Conservation (phyloP, 352 stramenopile species). For the Pythium vanterpoolii region DNA sequence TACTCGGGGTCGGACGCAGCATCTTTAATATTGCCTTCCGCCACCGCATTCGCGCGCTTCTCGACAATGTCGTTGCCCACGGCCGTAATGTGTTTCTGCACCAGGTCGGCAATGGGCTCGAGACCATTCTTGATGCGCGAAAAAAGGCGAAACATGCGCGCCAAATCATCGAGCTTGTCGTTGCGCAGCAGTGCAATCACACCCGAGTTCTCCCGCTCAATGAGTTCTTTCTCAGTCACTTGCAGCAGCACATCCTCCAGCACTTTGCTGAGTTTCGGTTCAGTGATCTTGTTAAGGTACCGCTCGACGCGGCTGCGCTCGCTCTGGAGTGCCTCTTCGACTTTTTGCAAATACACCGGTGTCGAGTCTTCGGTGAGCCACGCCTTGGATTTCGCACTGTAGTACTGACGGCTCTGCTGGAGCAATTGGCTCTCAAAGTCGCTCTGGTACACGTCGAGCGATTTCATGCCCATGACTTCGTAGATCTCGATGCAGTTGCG, state of each 20-base stretch:
- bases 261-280: conserved; percentile 93
- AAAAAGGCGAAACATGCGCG: conserved; percentile 98
- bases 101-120: conserved; percentile 95
- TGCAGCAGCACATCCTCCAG: conserved; percentile 95
- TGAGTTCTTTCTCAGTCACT: conserved; percentile 92
- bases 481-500: conserved; percentile 98
- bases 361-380: conserved; percentile 98
- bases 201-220: conserved; percentile 97
- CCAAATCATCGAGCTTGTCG: conserved; percentile 96
- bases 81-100: conserved; percentile 94
- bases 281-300: conserved; percentile 96
- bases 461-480: conserved; percentile 97
- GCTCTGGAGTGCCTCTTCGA: conserved; percentile 77
- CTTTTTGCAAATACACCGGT: conserved; percentile 97
- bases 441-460: conserved; percentile 94
- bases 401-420: conserved; percentile 91
- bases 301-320: conserved; percentile 88
- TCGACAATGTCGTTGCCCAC: conserved; percentile 88
- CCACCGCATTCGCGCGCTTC: conserved; percentile 77
- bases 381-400: conserved; percentile 94
- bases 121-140: conserved; percentile 94
- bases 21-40: conserved; percentile 93
- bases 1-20: conserved; percentile 93
- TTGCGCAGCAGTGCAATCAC: conserved; percentile 95
- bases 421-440: conserved; percentile 96